These are phyloP conservation scores for Salix caprea DNA, from an alignment of 345 rosid species.

Conservation along the genomic window DNA sequence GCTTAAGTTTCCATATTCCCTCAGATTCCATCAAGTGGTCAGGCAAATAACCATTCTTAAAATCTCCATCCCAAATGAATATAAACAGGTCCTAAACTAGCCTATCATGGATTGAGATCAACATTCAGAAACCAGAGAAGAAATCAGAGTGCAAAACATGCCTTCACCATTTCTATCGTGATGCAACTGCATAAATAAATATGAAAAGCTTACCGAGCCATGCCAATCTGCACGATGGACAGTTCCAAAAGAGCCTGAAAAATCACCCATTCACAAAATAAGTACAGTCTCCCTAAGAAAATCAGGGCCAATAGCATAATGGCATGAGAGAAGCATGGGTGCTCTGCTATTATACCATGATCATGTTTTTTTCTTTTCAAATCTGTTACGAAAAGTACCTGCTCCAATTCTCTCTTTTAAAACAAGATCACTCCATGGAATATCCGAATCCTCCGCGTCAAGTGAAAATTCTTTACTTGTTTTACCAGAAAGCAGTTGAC, in stretches of 20 bases:
- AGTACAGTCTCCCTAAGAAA: constrained; percentile 10
- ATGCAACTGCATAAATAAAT: neutral
- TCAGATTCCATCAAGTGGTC: neutral
- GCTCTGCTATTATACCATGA: neutral
- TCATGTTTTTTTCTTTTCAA: neutral
- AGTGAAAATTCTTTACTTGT: constrained; percentile 51
- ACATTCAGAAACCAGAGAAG: neutral
- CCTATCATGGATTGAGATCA: neutral
- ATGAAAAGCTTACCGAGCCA: constrained; percentile 79
- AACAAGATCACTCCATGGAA: constrained; percentile 88
- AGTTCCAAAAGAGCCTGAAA: constrained; percentile 98
- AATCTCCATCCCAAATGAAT: neutral
- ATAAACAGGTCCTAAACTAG: neutral
- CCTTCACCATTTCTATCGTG: neutral
- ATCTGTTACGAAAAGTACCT: constrained; percentile 44
- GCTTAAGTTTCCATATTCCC: neutral
- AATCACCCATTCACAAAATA: constrained; percentile 23
- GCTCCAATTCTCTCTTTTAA: constrained; percentile 95
- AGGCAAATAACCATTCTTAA: neutral
- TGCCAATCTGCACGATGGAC: constrained; percentile 99
- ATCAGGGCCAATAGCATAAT: neutral
- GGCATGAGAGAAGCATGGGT: constrained; percentile 1
- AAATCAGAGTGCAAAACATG: neutral
- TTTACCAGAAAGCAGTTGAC: constrained; percentile 39
- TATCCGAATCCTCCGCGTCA: constrained; percentile 82